phyloP scores from a whole-genome alignment of 78 protist species.

The Trichosphaerium sp. region DNA sequence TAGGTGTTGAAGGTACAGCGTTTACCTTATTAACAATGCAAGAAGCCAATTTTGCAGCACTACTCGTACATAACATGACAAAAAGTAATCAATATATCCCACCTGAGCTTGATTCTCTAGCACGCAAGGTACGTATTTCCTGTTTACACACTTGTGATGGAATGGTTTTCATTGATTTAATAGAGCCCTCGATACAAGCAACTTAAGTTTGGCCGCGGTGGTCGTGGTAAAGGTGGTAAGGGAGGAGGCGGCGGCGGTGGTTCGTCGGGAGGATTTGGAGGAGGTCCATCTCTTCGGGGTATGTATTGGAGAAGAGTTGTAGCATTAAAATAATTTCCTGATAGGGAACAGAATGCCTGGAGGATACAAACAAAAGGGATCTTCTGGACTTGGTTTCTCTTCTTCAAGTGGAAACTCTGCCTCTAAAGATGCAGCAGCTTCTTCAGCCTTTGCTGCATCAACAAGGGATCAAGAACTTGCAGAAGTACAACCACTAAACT shows the following conservation, averaged over 20 bases:
- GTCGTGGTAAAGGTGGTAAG: constrained; percentile 1
- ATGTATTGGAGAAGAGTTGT: no score
- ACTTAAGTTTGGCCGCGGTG: neutral
- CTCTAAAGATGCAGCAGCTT: no score
- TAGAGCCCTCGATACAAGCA: neutral
- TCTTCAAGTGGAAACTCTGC: no score
- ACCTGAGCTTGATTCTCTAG: constrained; percentile 27
- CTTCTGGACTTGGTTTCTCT: no score
- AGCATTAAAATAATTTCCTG: no score
- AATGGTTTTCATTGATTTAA: neutral
- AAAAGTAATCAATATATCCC: constrained; percentile 38
- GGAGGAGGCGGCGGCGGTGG: constrained; percentile 6
- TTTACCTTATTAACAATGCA: constrained; percentile 31
- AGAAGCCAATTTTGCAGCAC: constrained; percentile 36
- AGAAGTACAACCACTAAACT: no score
- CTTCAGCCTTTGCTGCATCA: no score
- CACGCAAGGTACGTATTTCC: constrained; percentile 9
- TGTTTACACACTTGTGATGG: neutral
- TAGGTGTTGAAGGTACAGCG: constrained; percentile 48
- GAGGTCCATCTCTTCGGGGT: no score
- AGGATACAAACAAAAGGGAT: no score
- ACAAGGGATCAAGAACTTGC: no score
- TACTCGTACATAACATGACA: constrained; percentile 23
- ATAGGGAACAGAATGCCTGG: no score
- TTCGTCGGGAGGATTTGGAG: no score